Conservation (phyloP, 768 basidiomycete species). For the Hygrophorus russula region DNA sequence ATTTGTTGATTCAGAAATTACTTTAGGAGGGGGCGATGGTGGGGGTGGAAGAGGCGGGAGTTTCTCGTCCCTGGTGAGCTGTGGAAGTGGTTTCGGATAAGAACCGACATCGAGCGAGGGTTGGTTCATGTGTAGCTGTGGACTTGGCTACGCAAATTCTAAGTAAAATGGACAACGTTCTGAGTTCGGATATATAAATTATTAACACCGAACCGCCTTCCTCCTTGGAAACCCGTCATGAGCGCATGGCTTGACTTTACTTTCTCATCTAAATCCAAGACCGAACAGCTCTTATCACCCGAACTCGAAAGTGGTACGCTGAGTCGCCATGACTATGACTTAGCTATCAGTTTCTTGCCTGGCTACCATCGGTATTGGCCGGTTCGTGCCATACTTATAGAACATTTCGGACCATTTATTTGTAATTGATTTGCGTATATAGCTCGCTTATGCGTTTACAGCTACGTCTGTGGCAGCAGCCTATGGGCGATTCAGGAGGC, state of each 20-base stretch:
- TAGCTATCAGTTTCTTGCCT: constrained; percentile 42
- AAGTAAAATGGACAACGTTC: not conserved
- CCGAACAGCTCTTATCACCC: constrained; percentile 39
- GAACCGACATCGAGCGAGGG: not conserved
- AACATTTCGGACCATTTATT: no score
- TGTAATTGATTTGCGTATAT: not conserved
- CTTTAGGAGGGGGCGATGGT: constrained; percentile 5
- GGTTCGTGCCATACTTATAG: constrained; percentile 19
- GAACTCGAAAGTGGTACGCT: constrained; percentile 42
- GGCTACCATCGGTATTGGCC: constrained; percentile 28
- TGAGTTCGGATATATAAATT: not conserved
- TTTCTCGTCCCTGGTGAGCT: not conserved
- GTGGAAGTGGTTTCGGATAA: constrained; percentile 1
- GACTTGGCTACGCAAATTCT: not conserved
- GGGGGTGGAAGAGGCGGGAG: not conserved
- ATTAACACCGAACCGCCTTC: no score
- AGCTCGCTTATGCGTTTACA: not conserved
- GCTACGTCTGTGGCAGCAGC: not conserved
- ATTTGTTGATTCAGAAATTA: not conserved
- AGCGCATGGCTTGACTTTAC: constrained; percentile 25
- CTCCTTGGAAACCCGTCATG: not conserved
- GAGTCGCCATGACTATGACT: constrained; percentile 42
- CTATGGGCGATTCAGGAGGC: not conserved
- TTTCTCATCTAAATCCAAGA: constrained; percentile 28
- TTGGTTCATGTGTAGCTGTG: not conserved